Evolutionary conservation across 108 stramenopile genomes (phyloP).

Genomic region (Epithemia pelagica): DNA sequence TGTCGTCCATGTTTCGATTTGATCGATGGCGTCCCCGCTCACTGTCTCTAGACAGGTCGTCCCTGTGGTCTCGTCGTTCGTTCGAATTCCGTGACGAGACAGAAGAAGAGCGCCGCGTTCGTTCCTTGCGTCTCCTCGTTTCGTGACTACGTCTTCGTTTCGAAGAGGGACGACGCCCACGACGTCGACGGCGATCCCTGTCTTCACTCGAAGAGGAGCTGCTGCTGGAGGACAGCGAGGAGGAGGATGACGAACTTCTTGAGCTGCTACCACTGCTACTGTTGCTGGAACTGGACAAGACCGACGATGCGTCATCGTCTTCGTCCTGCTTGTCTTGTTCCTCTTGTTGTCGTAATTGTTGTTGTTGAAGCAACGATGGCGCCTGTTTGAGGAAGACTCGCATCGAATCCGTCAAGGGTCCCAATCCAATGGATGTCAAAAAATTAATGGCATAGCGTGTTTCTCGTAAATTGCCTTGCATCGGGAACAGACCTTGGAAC

Average conservation of each 20-base stretch:
- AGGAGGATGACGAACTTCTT: slow-evolving; percentile 25
- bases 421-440: slow-evolving; percentile 97
- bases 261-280: slow-evolving; percentile 37
- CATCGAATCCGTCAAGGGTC: slow-evolving; percentile 95
- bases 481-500: slow-evolving; percentile 93
- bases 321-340: slow-evolving; percentile 45
- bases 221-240: slow-evolving; percentile 7
- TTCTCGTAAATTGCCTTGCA: slow-evolving; percentile 86
- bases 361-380: slow-evolving; percentile 75
- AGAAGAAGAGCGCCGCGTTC: not conserved
- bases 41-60: no score
- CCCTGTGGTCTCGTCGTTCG: no score
- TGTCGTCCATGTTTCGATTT: no score
- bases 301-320: slow-evolving; percentile 44
- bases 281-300: slow-evolving; percentile 44
- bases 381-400: slow-evolving; percentile 91
- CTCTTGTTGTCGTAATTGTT: slow-evolving; percentile 39
- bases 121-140: not conserved
- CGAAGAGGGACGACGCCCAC: no score
- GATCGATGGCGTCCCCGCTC: no score
- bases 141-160: no score
- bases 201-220: no score
- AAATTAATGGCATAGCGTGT: slow-evolving; percentile 98
- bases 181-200: no score
- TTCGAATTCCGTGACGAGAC: no score